Conservation (phyloP, 805 yeast genomes). For the Cyberlindnera amylophila region DNA sequence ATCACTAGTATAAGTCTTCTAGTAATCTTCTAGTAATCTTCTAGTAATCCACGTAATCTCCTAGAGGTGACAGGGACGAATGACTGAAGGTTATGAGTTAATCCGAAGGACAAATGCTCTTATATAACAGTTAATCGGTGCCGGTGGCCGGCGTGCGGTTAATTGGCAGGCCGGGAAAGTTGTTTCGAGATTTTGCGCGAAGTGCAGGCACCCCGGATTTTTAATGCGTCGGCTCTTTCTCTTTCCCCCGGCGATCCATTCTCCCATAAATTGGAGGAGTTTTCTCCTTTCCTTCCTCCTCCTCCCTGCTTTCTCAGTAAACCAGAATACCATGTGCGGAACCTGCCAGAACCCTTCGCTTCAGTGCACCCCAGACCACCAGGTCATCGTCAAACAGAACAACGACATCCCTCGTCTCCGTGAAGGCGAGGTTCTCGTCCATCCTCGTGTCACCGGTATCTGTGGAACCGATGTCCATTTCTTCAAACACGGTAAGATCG, state of each 20-base stretch:
- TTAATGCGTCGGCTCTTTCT: not conserved
- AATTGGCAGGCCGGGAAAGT: not conserved
- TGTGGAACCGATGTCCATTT: slow-evolving; percentile 76
- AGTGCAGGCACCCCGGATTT: not conserved
- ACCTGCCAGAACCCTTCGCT: slow-evolving; percentile 20
- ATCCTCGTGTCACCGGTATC: slow-evolving; percentile 57
- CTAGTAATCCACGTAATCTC: too few relatives aligned
- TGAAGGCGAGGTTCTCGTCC: slow-evolving; percentile 18
- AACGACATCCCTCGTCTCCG: slow-evolving; percentile 14
- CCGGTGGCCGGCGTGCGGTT: not conserved
- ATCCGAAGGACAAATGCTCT: too few relatives aligned
- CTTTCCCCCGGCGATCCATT: not conserved
- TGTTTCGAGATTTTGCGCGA: not conserved
- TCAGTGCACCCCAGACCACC: slow-evolving; percentile 22
- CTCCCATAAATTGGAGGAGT: not conserved
- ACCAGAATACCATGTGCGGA: slow-evolving; percentile 9
- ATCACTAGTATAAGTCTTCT: too few relatives aligned
- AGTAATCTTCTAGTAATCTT: too few relatives aligned
- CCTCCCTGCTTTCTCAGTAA: not conserved
- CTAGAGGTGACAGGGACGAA: too few relatives aligned
- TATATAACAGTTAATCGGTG: too few relatives aligned
- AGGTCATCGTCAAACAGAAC: slow-evolving; percentile 18
- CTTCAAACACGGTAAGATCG: slow-evolving; percentile 62
- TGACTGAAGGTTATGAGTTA: too few relatives aligned
- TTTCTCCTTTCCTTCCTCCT: too few relatives aligned